These are phyloP conservation scores for Blumeria graminis DNA, from an alignment of 2,329 filamentous ascomycete genomes.

Conservation along the genomic window DNA sequence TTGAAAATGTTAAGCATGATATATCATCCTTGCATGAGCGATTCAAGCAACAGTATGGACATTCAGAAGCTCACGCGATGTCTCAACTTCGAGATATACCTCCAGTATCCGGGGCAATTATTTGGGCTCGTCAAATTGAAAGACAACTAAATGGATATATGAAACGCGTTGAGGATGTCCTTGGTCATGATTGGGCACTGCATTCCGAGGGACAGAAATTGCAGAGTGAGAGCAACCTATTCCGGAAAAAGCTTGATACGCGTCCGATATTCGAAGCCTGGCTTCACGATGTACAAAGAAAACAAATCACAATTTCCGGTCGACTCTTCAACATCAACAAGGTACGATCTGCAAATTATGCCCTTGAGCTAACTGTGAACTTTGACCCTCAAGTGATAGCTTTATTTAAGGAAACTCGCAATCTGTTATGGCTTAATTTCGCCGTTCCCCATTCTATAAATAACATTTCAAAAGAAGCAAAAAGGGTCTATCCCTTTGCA, in stretches of 20 bases:
- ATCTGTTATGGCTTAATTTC: conserved; percentile 85
- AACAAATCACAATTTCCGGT: conserved; percentile 77
- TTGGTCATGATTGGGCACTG: conserved; percentile 82
- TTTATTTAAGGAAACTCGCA: conserved; percentile 94
- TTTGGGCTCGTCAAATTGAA: conserved; percentile 94
- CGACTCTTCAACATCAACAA: conserved; percentile 75
- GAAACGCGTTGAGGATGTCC: conserved; percentile 95
- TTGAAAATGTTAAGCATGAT: conserved; percentile 92
- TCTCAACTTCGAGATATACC: conserved; percentile 87
- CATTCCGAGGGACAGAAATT: conserved; percentile 91
- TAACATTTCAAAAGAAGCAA: conserved; percentile 95
- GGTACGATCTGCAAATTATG: conserved; percentile 74
- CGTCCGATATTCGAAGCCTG: conserved; percentile 87
- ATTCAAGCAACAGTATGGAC: conserved; percentile 96
- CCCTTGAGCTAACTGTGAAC: conserved; percentile 74
- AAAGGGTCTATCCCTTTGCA: conserved; percentile 90
- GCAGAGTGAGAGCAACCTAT: conserved; percentile 72
- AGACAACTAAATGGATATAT: conserved; percentile 89
- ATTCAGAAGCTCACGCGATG: conserved; percentile 96
- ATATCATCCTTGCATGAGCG: conserved; percentile 84
- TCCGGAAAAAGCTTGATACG: conserved; percentile 89
- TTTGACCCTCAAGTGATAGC: conserved; percentile 96
- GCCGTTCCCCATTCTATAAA: conserved; percentile 83
- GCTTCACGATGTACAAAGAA: conserved; percentile 69
- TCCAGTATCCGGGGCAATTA: conserved; percentile 87